These are phyloP conservation scores for Pharus latifolius DNA, from an alignment of 176 grass and related monocot species.

Conservation along the genomic window DNA sequence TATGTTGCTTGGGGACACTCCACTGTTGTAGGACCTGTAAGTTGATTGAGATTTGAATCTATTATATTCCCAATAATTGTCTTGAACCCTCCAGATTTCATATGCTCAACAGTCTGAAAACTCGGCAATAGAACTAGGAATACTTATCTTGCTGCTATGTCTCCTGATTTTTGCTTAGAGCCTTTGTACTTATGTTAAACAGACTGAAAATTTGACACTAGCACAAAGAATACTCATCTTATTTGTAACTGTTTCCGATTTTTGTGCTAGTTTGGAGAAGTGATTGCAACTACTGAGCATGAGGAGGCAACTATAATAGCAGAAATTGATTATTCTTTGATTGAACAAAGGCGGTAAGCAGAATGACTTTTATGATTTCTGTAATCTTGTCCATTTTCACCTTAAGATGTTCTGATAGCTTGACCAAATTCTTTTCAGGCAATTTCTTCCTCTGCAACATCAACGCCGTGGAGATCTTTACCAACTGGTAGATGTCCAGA, in stretches of 20 bases:
- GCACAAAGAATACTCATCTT: neutral
- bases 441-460: conserved; percentile 55
- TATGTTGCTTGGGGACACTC: conserved; percentile 95
- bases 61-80: neutral
- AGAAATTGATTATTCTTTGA: conserved; percentile 89
- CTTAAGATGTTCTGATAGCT: neutral
- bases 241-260: neutral
- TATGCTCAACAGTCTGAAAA: neutral
- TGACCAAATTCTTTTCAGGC: conserved; percentile 22
- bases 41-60: conserved; percentile 11
- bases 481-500: conserved; percentile 78
- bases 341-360: conserved; percentile 66
- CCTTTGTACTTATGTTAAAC: neutral
- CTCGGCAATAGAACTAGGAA: neutral
- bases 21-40: conserved; percentile 90
- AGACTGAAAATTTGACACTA: neutral
- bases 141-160: neutral
- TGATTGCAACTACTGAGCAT: conserved; percentile 76
- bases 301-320: conserved; percentile 52
- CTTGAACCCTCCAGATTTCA: neutral
- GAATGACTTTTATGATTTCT: neutral
- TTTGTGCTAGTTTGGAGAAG: conserved; percentile 77
- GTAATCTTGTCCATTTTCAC: neutral
- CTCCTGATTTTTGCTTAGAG: neutral
- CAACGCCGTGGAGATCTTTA: conserved; percentile 82